Conservation (phyloP, 352 stramenopile species). For the Globisporangium paroecandrum region DNA sequence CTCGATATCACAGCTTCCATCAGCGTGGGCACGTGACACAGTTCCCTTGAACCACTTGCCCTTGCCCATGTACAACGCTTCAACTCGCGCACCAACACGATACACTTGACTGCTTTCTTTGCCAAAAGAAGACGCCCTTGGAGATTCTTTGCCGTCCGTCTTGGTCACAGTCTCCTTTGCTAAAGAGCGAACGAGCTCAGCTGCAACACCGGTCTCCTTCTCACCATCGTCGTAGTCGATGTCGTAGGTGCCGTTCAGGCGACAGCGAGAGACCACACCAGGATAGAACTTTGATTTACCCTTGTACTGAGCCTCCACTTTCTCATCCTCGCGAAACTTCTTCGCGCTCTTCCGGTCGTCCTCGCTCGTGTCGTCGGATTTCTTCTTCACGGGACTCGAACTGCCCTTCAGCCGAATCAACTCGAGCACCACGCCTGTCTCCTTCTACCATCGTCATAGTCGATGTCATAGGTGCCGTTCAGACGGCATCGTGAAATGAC, state of each 20-base stretch:
- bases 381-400: no score
- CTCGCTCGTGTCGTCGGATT: no score
- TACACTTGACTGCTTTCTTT: constrained; percentile 6
- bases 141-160: not conserved
- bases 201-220: not conserved
- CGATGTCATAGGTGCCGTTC: no score
- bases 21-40: not conserved
- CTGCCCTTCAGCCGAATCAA: no score
- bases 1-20: not conserved
- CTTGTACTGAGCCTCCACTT: not conserved
- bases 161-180: not conserved
- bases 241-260: not conserved
- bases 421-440: no score
- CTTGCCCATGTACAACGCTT: constrained; percentile 66
- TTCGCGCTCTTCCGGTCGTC: no score
- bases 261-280: not conserved
- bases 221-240: not conserved
- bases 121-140: not conserved
- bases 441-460: no score
- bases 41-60: constrained; percentile 55
- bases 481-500: no score
- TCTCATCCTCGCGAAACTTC: no score
- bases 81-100: constrained; percentile 23
- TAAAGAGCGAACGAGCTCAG: not conserved
- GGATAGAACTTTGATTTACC: not conserved